Evolutionary conservation across 1,139 yeast species (phyloP), one percentile per base, ranked within the genome.

Genomic region (Saccharomyces hybrid): DNA sequence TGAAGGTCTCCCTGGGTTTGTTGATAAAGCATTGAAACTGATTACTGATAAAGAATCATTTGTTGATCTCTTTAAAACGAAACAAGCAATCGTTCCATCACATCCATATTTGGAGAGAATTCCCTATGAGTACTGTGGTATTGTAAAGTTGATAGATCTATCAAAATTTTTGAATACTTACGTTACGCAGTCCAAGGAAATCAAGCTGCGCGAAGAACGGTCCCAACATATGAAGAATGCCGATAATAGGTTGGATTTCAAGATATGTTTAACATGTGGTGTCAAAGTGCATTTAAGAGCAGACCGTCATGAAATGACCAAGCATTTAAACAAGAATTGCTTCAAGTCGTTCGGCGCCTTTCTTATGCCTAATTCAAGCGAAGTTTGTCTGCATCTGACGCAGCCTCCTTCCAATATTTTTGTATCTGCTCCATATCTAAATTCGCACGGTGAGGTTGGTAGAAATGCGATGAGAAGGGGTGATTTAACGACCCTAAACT

Each of bases 401-500:
- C 61, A 61, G 46, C 72, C 67, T 58, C 74, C 60, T 67, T 58
- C 76, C 68, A 47, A 69, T 64, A 64, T 70, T 23, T 58, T 70
- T 34, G 70, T 80, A 26, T 75, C 79, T 14, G 86, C 88, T 0
- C 93, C 93, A 1, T 86, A 85, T 64, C 71, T 86, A 64, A 84
- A 88, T 51, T 73, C 76, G 5, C 89, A 85, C 66, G 95, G 95
- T 29, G 93, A 86, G 65, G 78, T 84, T 9, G 85, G 85, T 49
- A 72, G 75, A 8, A 77, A 77, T 26, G 74, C 81, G 5, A 72
- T 75, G 58, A 74, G 77, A 13, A 78, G 80, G 11, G 83, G 82
- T 27, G 82, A 78, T 54, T 62, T 73, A 32, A 87, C 88, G 0
- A 73, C 73, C 0, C 72, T 85, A 56, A 79, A 77, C 61, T 58